These are phyloP conservation scores for Boletus smithii DNA, from an alignment of 1,284 basidiomycete genomes.

Conservation along the genomic window DNA sequence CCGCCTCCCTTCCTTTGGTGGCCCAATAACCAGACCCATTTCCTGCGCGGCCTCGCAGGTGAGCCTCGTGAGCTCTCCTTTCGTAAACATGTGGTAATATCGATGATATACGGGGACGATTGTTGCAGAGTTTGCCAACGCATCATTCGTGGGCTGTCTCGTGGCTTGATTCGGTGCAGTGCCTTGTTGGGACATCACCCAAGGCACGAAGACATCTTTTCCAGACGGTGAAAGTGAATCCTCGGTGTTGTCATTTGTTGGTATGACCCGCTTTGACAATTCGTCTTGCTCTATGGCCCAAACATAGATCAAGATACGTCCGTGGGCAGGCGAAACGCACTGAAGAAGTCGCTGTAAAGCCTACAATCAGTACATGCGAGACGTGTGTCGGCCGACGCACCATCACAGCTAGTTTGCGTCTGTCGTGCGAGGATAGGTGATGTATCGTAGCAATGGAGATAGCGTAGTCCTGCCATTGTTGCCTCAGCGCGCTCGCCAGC, in stretches of 20 bases:
- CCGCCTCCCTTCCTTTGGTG: slow-evolving; percentile 19
- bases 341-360: slow-evolving; percentile 58
- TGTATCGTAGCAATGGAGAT: slow-evolving; percentile 96
- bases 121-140: not conserved
- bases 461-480: slow-evolving; percentile 74
- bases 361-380: slow-evolving; percentile 4
- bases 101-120: slow-evolving; percentile 63
- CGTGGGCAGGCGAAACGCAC: slow-evolving; percentile 58
- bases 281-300: slow-evolving; percentile 96
- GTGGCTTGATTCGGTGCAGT: slow-evolving; percentile 15
- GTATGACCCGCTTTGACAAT: slow-evolving; percentile 69
- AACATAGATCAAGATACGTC: slow-evolving; percentile 91
- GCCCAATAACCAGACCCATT: slow-evolving; percentile 54
- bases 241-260: slow-evolving; percentile 22
- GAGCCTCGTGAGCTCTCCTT: slow-evolving; percentile 69
- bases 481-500: not conserved
- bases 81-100: slow-evolving; percentile 91
- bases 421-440: slow-evolving; percentile 77
- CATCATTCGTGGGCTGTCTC: slow-evolving; percentile 9
- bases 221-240: slow-evolving; percentile 20
- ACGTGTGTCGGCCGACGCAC: slow-evolving; percentile 37
- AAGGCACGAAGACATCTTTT: slow-evolving; percentile 73
- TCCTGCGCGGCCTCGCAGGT: slow-evolving; percentile 58
- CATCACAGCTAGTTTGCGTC: slow-evolving; percentile 71
- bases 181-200: slow-evolving; percentile 47